Base-by-base conservation (phyloP, 768 basidiomycete genomes). In the Amanita polypyramis region DNA sequence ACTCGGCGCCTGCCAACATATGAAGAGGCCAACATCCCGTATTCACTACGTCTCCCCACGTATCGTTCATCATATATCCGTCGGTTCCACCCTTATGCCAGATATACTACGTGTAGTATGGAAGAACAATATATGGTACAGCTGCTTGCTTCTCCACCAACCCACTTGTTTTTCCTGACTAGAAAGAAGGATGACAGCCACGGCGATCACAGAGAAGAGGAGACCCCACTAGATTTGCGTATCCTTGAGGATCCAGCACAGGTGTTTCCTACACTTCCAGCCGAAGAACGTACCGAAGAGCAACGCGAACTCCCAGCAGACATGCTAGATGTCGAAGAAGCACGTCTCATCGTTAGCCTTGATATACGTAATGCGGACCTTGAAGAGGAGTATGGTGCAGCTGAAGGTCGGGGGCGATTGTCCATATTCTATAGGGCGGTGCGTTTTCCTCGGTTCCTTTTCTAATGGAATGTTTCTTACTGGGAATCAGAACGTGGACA, bases 71-170 rank as follows among this genome's bases (percentile, higher is more conserved):
- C 43, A 17, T 45, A 45, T n/a, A 20, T 45, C 14, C 43, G 20
- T n/a, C 43, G 43, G 12, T 45, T 19, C 43, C 43, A 45, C 21
- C 43, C 43, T 21, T 45, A 45, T 35, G 32, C 43, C 12, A 43
- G 42, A 27, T 43, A 17, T 8, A 30, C 11, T n/a, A 27, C 27
- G 29, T 8, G 11, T 7, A 14, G 5, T 4, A 29, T 27, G 10
- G 29, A 30, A 15, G 42, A 27, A 30, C 5, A 43, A 14, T n/a
- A 21, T 25, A 27, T 30, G 42, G 42, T 43, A 30, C 15, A n/a
- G 21, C 25, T 25, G 11, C 6, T n/a, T n/a, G 6, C 12, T 30
- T 15, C 23, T 30, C 25, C n/a, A n/a, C n/a, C 4, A 27, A 5
- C 27, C 14, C 6, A 27, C 10, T 7, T 8, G 9, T 5, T 14